A percentile compares a stretch with the other conserved stretches of the same genome.
These are phyloP conservation scores for Candida anglica DNA, from an alignment of 805 yeast species.

Conservation along the genomic window DNA sequence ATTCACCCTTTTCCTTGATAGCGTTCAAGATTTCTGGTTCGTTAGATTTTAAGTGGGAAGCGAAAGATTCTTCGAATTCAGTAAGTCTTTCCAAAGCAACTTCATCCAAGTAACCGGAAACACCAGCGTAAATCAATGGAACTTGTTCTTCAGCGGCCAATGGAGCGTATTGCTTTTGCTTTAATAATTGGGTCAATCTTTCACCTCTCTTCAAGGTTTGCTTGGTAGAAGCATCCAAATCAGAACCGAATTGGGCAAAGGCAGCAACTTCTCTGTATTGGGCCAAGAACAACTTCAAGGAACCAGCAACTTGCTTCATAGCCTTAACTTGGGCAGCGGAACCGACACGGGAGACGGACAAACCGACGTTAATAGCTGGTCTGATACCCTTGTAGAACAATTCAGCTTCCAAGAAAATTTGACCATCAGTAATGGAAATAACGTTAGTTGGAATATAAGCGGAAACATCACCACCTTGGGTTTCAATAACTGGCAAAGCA, in stretches of 20 bases:
- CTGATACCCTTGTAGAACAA: conserved; percentile 99
- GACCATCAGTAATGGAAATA: conserved; percentile 96
- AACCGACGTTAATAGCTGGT: conserved; percentile 99
- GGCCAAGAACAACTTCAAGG: conserved; percentile 99
- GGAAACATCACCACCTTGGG: conserved; percentile 99
- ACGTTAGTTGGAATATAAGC: conserved; percentile 98
- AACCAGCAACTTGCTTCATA: conserved; percentile 99
- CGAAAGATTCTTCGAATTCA: conserved; percentile 90
- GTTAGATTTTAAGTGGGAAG: conserved; percentile 87
- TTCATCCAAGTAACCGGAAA: conserved; percentile 95
- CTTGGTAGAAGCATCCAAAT: conserved; percentile 98
- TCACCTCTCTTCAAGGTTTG: conserved; percentile 99
- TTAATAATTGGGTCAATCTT: conserved; percentile 97
- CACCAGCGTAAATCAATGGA: conserved; percentile 99
- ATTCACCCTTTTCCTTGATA: conserved; percentile 85
- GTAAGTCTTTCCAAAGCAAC: conserved; percentile 81
- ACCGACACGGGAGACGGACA: conserved; percentile 99
- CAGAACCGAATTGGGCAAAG: conserved; percentile 99
- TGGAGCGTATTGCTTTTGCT: conserved; percentile 97
- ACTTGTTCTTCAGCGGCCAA: conserved; percentile 99
- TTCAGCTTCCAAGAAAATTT: conserved; percentile 98
- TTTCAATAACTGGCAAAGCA: conserved; percentile 94
- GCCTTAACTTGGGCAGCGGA: conserved; percentile 99
- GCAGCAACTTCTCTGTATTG: conserved; percentile 99
- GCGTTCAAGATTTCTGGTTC: conserved; percentile 79